Conservation (phyloP, 768 basidiomycete genomes). For the Coprinopsis sp. region DNA sequence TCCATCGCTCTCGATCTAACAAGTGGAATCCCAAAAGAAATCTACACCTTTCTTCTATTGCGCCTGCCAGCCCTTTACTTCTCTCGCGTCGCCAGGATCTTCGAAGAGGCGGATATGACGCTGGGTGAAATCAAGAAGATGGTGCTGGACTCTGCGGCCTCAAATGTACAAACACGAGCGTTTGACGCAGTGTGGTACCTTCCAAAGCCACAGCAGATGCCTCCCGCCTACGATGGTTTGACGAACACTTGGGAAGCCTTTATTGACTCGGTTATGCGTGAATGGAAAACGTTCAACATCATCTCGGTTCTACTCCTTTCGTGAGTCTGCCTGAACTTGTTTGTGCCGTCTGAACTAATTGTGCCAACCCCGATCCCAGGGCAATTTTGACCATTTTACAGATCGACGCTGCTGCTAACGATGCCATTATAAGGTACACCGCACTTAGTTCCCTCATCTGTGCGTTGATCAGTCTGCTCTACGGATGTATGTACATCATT, state of each 20-base stretch:
- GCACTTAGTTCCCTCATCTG: too few species aligned
- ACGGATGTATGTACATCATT: too few species aligned
- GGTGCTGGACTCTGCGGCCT: constrained; percentile 26
- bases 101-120: constrained; percentile 59
- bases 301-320: constrained; percentile 23
- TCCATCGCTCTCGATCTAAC: not conserved
- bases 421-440: too few species aligned
- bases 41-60: constrained; percentile 38
- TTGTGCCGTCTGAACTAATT: too few species aligned
- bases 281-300: constrained; percentile 28
- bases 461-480: too few species aligned
- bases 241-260: constrained; percentile 23
- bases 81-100: constrained; percentile 58
- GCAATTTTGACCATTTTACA: too few species aligned
- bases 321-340: too few species aligned
- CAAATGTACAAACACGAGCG: constrained; percentile 8
- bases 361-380: too few species aligned
- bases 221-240: constrained; percentile 16
- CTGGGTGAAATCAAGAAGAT: constrained; percentile 49
- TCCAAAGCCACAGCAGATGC: constrained; percentile 9
- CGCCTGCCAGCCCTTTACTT: constrained; percentile 62
- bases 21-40: constrained; percentile 17
- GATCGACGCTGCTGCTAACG: too few species aligned
- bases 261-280: constrained; percentile 24
- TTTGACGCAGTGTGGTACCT: not conserved